Conservation (phyloP, 2,329 filamentous ascomycete species). For the Cadophora luteo-olivacea region DNA sequence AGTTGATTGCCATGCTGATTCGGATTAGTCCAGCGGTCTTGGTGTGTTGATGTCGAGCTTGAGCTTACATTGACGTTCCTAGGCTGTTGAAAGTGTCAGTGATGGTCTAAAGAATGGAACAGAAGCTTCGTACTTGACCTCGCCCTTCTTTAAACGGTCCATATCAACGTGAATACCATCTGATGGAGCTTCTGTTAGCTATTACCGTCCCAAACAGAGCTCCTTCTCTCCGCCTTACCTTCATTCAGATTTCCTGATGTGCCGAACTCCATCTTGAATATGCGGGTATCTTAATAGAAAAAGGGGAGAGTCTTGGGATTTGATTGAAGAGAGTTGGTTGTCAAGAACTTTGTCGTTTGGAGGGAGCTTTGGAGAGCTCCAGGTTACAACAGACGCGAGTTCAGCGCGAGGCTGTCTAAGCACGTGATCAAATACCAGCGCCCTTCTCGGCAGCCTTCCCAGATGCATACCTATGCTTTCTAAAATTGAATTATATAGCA, state of each 20-base stretch:
- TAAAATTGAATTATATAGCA: too few relatives aligned
- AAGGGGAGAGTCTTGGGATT: conserved; percentile 7
- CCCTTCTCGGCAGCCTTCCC: background rate
- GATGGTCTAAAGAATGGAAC: conserved; percentile 4
- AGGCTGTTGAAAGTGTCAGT: conserved; percentile 62
- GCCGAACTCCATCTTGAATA: conserved; percentile 65
- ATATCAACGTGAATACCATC: conserved; percentile 99
- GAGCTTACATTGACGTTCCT: conserved; percentile 91
- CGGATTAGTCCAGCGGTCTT: conserved; percentile 39
- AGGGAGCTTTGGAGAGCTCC: conserved; percentile 35
- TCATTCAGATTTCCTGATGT: conserved; percentile 67
- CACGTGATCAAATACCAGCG: conserved; percentile 15
- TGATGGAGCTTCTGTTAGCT: conserved; percentile 51
- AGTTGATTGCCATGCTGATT: conserved; percentile 94
- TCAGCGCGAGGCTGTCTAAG: conserved; percentile 26
- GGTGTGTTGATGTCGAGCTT: conserved; percentile 29
- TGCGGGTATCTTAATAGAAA: conserved; percentile 20
- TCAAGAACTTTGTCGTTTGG: conserved; percentile 25
- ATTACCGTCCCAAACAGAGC: conserved; percentile 28
- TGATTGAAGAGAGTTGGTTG: conserved; percentile 21
- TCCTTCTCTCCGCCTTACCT: conserved; percentile 52
- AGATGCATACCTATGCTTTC: background rate
- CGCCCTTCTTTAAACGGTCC: conserved; percentile 97
- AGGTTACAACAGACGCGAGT: conserved; percentile 35
- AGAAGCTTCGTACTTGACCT: conserved; percentile 83